These are phyloP conservation scores for Xylaria venustula DNA, from an alignment of 495 filamentous ascomycete genomes.

Conservation along the genomic window DNA sequence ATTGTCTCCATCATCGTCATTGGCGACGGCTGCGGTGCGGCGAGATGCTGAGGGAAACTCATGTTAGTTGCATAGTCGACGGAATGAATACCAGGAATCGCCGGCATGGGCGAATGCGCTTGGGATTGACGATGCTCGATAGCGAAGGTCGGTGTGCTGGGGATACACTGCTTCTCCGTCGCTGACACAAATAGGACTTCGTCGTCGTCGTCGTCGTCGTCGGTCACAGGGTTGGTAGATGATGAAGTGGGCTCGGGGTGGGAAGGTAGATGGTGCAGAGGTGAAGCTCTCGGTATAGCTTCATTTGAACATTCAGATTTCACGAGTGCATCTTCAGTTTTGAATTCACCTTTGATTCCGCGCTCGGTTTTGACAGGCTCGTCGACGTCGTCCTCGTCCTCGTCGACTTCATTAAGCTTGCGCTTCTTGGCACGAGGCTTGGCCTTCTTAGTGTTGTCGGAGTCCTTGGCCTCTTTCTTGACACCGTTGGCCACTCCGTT, in stretches of 20 bases:
- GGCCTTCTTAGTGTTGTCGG: slow-evolving; percentile 21
- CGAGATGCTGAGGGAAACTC: slow-evolving; percentile 23
- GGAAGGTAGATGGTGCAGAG: slow-evolving; percentile 4
- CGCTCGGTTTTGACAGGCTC: slow-evolving; percentile 31
- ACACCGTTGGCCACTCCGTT: slow-evolving; percentile 8
- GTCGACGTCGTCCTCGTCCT: slow-evolving; percentile 36
- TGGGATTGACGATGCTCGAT: slow-evolving; percentile 18
- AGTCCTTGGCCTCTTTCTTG: slow-evolving; percentile 29
- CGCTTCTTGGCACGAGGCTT: slow-evolving; percentile 37
- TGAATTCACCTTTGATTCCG: slow-evolving; percentile 27
- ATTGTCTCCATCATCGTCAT: slow-evolving; percentile 11
- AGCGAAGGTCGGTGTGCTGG: slow-evolving; percentile 3
- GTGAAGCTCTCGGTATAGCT: not conserved
- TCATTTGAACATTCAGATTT: slow-evolving; percentile 29
- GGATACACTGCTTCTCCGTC: slow-evolving; percentile 23
- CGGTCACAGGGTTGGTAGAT: slow-evolving; percentile 11
- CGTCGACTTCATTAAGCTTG: slow-evolving; percentile 34
- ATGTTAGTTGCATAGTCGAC: slow-evolving; percentile 33
- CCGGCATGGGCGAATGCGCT: slow-evolving; percentile 23
- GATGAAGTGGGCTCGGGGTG: slow-evolving; percentile 15
- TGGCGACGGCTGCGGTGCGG: not conserved
- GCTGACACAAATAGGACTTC: slow-evolving; percentile 28
- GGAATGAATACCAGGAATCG: slow-evolving; percentile 23
- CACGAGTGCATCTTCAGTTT: slow-evolving; percentile 29
- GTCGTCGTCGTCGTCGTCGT: slow-evolving; percentile 30